A percentile compares a stretch with the other conserved stretches of the same genome.
Evolutionary conservation across 495 filamentous ascomycete species (phyloP).

Genomic region (Pyronema domesticum): DNA sequence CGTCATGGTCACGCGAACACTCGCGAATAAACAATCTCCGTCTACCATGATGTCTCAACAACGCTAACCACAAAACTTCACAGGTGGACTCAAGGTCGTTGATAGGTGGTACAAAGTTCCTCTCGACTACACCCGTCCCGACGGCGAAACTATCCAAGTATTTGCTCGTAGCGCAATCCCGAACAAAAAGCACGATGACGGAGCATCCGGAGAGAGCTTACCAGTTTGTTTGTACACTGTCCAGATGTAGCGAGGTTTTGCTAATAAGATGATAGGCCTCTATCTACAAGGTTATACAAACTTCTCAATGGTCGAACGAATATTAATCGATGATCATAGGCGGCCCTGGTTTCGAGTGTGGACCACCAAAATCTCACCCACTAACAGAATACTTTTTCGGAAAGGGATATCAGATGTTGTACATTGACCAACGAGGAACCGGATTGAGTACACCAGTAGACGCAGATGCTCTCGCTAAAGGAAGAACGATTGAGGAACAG

Average conservation of each 20-base stretch:
- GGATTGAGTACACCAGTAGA: slow-evolving; percentile 67
- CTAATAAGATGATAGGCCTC: slow-evolving; percentile 6
- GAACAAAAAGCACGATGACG: slow-evolving; percentile 18
- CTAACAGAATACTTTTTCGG: slow-evolving; percentile 52
- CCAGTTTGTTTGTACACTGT: slow-evolving; percentile 13
- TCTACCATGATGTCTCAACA: background rate
- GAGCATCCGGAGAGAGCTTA: slow-evolving; percentile 11
- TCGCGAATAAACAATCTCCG: background rate
- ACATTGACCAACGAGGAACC: slow-evolving; percentile 76
- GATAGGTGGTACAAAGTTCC: slow-evolving; percentile 23
- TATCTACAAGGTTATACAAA: slow-evolving; percentile 16
- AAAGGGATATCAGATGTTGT: slow-evolving; percentile 69
- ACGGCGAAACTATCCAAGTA: slow-evolving; percentile 9
- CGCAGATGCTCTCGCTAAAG: slow-evolving; percentile 43
- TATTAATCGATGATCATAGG: slow-evolving; percentile 26
- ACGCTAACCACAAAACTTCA: background rate
- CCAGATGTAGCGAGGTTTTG: background rate
- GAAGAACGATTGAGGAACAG: slow-evolving; percentile 45
- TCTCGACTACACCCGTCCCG: slow-evolving; percentile 14
- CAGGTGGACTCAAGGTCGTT: slow-evolving; percentile 19
- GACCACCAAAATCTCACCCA: slow-evolving; percentile 49
- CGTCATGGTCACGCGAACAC: background rate
- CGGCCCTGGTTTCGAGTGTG: slow-evolving; percentile 61
- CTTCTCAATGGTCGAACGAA: background rate
- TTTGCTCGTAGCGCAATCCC: slow-evolving; percentile 18